Conservation (phyloP, 331 rosid species). For the Acacia concinna region DNA sequence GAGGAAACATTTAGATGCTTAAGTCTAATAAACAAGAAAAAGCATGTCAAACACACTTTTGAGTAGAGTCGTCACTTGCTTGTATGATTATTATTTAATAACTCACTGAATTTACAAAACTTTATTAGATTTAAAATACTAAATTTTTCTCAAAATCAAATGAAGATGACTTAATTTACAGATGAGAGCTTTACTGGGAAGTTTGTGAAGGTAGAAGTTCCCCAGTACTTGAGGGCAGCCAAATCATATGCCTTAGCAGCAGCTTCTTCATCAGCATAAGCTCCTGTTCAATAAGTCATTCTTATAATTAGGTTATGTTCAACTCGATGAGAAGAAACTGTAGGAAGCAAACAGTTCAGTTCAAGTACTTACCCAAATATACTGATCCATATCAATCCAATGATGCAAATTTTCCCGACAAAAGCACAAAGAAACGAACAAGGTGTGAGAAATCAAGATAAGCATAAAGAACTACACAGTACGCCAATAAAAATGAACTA, state of each 20-base stretch:
- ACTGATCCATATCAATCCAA: slow-evolving; percentile 51
- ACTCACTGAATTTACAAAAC: not conserved
- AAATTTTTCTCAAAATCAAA: not conserved
- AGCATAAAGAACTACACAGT: not conserved
- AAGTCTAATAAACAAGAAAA: not conserved
- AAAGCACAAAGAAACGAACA: slow-evolving; percentile 26
- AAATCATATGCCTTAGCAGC: slow-evolving; percentile 80
- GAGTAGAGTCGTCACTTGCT: not conserved
- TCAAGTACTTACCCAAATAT: slow-evolving; percentile 56
- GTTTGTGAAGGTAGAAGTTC: slow-evolving; percentile 65
- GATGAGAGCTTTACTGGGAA: slow-evolving; percentile 45
- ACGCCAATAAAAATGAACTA: slow-evolving; percentile 12
- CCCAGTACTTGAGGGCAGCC: slow-evolving; percentile 83
- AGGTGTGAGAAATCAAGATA: slow-evolving; percentile 27
- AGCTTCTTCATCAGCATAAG: slow-evolving; percentile 80
- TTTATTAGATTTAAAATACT: not conserved
- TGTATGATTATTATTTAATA: not conserved
- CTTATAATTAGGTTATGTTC: slow-evolving; percentile 19
- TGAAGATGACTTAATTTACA: not conserved
- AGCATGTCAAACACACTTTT: not conserved
- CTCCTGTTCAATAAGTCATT: slow-evolving; percentile 45
- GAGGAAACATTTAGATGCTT: not conserved
- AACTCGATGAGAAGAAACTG: not conserved
- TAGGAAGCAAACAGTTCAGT: not conserved
- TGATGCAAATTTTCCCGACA: slow-evolving; percentile 29